Evolutionary conservation across 495 filamentous ascomycete species (phyloP).

Genomic region (Hypoxylon fragiforme): DNA sequence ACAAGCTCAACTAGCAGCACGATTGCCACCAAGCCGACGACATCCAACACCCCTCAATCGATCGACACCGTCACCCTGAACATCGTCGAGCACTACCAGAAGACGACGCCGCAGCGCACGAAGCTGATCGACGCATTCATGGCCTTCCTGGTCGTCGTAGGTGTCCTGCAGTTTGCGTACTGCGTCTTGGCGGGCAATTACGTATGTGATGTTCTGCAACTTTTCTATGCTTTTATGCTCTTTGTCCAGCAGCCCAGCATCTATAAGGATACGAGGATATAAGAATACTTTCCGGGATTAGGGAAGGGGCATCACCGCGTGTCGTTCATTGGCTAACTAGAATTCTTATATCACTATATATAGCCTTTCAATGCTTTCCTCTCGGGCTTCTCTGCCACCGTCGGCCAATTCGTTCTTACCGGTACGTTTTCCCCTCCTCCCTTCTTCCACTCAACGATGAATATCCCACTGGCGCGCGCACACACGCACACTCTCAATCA

Average conservation of each 20-base stretch:
- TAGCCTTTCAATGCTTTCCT: conserved; percentile 99
- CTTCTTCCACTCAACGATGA: too few species aligned
- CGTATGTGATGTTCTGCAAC: conserved; percentile 66
- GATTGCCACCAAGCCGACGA: conserved; percentile 16
- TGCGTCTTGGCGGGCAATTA: conserved; percentile 93
- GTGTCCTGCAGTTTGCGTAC: conserved; percentile 89
- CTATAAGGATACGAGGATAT: too few species aligned
- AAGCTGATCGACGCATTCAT: conserved; percentile 93
- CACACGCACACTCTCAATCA: too few species aligned
- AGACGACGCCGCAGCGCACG: conserved; percentile 82
- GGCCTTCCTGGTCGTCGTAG: conserved; percentile 83
- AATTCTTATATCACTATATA: neutral
- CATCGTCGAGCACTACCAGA: conserved; percentile 75
- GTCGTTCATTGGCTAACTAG: conserved; percentile 27
- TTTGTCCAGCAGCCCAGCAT: too few species aligned
- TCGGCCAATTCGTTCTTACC: conserved; percentile 96
- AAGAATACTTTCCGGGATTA: too few species aligned
- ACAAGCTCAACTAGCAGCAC: conserved; percentile 13
- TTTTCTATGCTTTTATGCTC: neutral
- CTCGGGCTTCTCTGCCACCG: conserved; percentile 89
- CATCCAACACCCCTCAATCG: conserved; percentile 28
- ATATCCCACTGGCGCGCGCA: too few species aligned
- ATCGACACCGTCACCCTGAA: conserved; percentile 52
- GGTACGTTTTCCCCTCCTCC: conserved; percentile 58
- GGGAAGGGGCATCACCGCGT: too few species aligned